Conservation (phyloP, 169 alveolate species). For the Plasmodium coatneyi region DNA sequence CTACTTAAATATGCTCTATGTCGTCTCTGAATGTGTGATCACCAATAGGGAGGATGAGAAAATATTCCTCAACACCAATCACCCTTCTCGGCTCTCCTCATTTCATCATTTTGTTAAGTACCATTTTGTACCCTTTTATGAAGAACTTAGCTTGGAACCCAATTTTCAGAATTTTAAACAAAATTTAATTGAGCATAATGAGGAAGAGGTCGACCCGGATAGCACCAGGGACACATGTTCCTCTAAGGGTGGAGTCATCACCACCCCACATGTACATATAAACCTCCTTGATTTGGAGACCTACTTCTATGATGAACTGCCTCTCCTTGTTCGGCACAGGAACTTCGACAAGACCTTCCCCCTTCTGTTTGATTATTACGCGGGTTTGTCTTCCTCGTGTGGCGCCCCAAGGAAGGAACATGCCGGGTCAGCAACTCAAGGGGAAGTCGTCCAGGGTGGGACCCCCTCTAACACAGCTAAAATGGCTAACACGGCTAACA, state of each 20-base stretch:
- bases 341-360: conserved; percentile 70
- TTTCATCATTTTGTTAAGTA: conserved; percentile 82
- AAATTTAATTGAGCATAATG: conserved; percentile 32
- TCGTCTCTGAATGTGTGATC: conserved; percentile 70
- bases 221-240: background rate
- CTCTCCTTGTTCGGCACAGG: conserved; percentile 49
- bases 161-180: conserved; percentile 66
- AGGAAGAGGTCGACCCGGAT: background rate
- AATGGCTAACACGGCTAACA: background rate
- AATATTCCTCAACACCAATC: conserved; percentile 72
- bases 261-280: conserved; percentile 12
- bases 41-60: conserved; percentile 73
- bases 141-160: conserved; percentile 24
- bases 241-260: background rate
- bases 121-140: conserved; percentile 76
- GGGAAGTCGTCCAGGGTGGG: background rate
- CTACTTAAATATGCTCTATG: conserved; percentile 83
- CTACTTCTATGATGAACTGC: conserved; percentile 57
- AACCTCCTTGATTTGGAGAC: conserved; percentile 38
- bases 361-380: conserved; percentile 59
- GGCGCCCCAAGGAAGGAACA: background rate
- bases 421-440: background rate
- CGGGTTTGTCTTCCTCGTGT: conserved; percentile 7
- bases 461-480: background rate
- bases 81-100: conserved; percentile 85